These are phyloP conservation scores for Xylariales sp. DNA, from an alignment of 2,329 filamentous ascomycete species.

Conservation along the genomic window DNA sequence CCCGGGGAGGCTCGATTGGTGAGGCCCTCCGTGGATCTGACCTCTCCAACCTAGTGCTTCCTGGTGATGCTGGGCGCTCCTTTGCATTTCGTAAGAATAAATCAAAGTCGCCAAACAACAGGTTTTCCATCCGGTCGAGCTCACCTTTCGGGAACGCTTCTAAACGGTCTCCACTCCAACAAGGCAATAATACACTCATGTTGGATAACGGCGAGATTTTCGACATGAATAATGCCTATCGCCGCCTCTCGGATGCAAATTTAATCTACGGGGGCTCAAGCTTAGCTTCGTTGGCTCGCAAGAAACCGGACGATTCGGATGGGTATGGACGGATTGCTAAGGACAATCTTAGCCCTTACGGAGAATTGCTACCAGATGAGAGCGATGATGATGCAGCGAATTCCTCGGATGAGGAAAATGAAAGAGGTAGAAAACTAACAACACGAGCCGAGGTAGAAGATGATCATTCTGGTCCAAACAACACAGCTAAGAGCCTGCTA, in stretches of 20 bases:
- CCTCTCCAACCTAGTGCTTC: conserved; percentile 61
- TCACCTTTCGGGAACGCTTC: conserved; percentile 57
- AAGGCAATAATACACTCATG: conserved; percentile 56
- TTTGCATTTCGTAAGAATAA: conserved; percentile 56
- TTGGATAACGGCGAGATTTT: conserved; percentile 71
- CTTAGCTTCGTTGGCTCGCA: conserved; percentile 71
- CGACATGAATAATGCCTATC: conserved; percentile 77
- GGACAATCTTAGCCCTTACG: conserved; percentile 73
- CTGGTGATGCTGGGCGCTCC: conserved; percentile 57
- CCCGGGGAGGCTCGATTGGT: conserved; percentile 58
- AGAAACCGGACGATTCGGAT: conserved; percentile 58
- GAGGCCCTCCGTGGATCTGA: conserved; percentile 67
- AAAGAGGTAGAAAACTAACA: conserved; percentile 68
- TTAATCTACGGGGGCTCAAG: conserved; percentile 72
- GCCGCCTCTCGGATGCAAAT: conserved; percentile 77
- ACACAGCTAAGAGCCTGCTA: conserved; percentile 66
- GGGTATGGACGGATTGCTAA: conserved; percentile 71
- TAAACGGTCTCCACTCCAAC: conserved; percentile 49
- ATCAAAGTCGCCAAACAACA: conserved; percentile 66
- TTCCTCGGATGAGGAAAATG: conserved; percentile 75
- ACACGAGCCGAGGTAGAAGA: conserved; percentile 59
- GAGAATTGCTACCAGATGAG: conserved; percentile 72
- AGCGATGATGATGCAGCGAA: conserved; percentile 69
- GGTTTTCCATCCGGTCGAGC: conserved; percentile 62
- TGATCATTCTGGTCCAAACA: conserved; percentile 51